Base-by-base conservation (phyloP, 306 rosid genomes). In the Lathyrus aphaca region DNA sequence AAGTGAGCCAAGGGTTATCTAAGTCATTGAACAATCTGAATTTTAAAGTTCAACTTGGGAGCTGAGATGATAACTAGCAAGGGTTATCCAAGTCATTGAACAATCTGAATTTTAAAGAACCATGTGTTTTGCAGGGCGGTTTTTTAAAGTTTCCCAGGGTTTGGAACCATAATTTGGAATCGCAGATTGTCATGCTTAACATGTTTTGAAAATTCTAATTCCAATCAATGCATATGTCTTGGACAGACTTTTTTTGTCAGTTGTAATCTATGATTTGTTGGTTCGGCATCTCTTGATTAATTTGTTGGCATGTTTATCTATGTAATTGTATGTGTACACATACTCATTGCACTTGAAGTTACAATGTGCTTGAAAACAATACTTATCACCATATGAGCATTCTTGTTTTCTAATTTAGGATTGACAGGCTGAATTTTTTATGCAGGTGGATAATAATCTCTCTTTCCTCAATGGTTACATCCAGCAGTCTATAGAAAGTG, bases 361-460 rank as follows among this genome's bases (percentile, higher is more conserved):
- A 49, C 30, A 9, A 10, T 69, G 39, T 69, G 35, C 40, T 14
- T 69, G 50, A 58, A 42, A 19, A 53, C 17, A 53, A 38, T 54
- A 6, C 60, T 10, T 53, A 15, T 54, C 40, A 50, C 27, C 32
- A 17, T 49, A 19, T 54, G 25, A 23, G 38, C 63, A 11, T 55
- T 64, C 17, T 4, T 66, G 38, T 55, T 71, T 64, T 38, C 39
- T n/a, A 17, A 67, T 51, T 11, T 53, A 53, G 8, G 42, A 16
- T 64, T 79, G 62, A 83, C 61, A 10, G 60, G 38, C 15, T 57
- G 14, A 68, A 50, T 46, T 73, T 56, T 66, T 64, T 73, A 60
- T 78, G 87, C 93, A 91, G 97, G 76, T 88, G 49, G 93, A 91
- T 61, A 88, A 75, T 58, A 81, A 82, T 76, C 89, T 91, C 44